These are phyloP conservation scores for Melaleuca quinquenervia DNA, from an alignment of 345 rosid species.

Conservation along the genomic window DNA sequence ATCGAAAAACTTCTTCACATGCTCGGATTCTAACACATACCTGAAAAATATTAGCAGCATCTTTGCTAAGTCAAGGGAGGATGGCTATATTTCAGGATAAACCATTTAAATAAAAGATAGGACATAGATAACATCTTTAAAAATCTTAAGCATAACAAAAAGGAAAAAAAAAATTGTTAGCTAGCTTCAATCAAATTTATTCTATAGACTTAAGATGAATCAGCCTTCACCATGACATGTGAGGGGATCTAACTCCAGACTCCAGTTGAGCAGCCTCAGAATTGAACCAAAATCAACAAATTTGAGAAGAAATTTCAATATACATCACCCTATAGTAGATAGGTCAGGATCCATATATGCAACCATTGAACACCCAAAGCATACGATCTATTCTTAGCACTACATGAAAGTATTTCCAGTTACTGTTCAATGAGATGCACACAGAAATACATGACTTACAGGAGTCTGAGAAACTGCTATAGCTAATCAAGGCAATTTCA, in stretches of 20 bases:
- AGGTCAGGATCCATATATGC: neutral
- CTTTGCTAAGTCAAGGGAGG: neutral
- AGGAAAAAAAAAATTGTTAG: neutral
- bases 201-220: neutral
- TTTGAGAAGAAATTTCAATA: neutral
- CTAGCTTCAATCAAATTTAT: neutral
- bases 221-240: neutral
- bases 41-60: constrained; percentile 16
- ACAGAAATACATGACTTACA: neutral
- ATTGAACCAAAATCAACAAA: neutral
- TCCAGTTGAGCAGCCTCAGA: neutral
- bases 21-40: constrained; percentile 78
- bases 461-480: neutral
- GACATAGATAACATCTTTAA: neutral
- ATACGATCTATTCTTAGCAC: neutral
- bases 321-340: neutral
- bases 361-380: neutral
- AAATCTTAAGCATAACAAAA: neutral
- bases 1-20: constrained; percentile 85
- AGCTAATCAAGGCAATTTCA: neutral
- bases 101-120: neutral
- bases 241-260: neutral
- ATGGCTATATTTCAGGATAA: neutral
- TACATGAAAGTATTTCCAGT: neutral
- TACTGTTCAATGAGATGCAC: neutral